Conservation (phyloP, 805 yeast genomes). For the Kodamaea hsintzibuensis region DNA sequence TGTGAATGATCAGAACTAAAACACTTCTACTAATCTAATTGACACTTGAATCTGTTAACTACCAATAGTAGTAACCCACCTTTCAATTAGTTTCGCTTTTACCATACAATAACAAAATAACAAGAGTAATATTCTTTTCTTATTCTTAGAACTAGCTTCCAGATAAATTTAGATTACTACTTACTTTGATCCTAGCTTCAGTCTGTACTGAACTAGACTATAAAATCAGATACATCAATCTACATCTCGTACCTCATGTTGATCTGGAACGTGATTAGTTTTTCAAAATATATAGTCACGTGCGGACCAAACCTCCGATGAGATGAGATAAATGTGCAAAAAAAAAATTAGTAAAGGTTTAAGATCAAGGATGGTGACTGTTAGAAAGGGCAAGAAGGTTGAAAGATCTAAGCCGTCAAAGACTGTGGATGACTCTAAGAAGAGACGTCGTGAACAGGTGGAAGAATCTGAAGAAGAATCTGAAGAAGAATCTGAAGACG, state of each 20-base stretch:
- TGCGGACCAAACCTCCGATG: slow-evolving; percentile 7
- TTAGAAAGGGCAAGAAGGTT: slow-evolving; percentile 10
- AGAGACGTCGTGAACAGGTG: slow-evolving; percentile 25
- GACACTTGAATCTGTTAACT: too few species aligned
- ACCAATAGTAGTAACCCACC: too few species aligned
- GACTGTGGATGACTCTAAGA: slow-evolving; percentile 24
- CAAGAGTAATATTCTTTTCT: too few species aligned
- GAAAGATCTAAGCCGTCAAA: slow-evolving; percentile 6
- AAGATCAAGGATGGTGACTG: slow-evolving; percentile 12
- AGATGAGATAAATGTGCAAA: slow-evolving; percentile 11
- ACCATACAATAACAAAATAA: too few species aligned
- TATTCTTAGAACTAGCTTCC: too few species aligned
- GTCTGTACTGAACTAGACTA: too few species aligned
- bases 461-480: slow-evolving; percentile 18
- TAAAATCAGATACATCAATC: neutral
- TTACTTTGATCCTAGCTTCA: too few species aligned
- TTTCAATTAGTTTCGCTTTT: too few species aligned
- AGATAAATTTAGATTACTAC: too few species aligned
- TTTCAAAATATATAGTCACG: neutral
- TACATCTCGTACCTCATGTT: neutral
- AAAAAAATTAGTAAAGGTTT: slow-evolving; percentile 6
- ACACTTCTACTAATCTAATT: too few species aligned
- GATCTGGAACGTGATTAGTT: neutral
- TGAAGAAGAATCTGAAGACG: slow-evolving; percentile 24
- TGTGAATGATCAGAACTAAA: too few species aligned